Evolutionary conservation across 176 grass and related monocot species (phyloP).

Genomic region (Carex cristatella): DNA sequence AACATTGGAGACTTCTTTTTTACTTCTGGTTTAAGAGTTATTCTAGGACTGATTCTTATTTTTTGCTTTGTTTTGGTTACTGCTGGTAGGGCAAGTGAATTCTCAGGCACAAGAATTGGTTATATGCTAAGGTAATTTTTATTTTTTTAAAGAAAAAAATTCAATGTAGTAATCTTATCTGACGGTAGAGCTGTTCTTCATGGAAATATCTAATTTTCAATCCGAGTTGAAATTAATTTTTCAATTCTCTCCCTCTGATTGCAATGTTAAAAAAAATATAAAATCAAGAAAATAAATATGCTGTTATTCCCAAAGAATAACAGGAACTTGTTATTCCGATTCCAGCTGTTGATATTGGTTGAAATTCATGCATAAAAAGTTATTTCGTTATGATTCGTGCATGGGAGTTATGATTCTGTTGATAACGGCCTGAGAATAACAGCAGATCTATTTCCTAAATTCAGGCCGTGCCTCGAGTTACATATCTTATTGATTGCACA

Average conservation of each 20-base stretch:
- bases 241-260: neutral
- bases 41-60: neutral
- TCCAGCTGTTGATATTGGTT: too few species aligned
- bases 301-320: too few species aligned
- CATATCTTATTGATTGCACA: neutral
- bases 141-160: too few species aligned
- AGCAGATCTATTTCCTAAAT: neutral
- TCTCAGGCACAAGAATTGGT: neutral
- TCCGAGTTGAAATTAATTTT: neutral
- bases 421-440: too few species aligned
- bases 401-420: too few species aligned
- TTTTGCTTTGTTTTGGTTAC: neutral
- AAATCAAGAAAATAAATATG: neutral
- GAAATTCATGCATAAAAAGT: too few species aligned
- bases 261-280: neutral
- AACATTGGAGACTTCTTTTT: too few species aligned
- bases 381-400: too few species aligned
- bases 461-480: neutral
- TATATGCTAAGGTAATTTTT: neutral
- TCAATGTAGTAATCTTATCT: neutral
- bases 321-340: too few species aligned
- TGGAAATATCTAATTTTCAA: neutral
- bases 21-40: neutral
- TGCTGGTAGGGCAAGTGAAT: neutral
- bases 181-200: neutral